Percentiles rank a stretch among this genome's conserved stretches.
Evolutionary conservation across 1,284 basidiomycete species (phyloP).

Genomic region (Phenoliferia sp.): DNA sequence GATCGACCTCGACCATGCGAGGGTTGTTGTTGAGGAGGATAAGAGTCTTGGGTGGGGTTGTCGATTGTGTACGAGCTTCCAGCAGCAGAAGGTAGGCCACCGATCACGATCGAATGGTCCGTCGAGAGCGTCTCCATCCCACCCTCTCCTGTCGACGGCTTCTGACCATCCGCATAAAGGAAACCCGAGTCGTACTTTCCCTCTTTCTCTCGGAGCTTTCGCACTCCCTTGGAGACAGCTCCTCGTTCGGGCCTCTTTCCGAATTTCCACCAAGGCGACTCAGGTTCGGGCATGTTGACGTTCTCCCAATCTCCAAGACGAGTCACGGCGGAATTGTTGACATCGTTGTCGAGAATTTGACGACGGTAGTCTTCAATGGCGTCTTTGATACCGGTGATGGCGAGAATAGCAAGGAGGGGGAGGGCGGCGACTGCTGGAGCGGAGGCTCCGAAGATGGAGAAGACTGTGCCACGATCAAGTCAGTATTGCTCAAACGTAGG

Average conservation of each 20-base stretch:
- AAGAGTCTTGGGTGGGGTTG: conserved; percentile 21
- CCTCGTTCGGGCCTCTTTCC: conserved; percentile 9
- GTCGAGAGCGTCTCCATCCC: conserved; percentile 3
- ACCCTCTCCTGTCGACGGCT: conserved; percentile 14
- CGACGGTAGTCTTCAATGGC: conserved; percentile 90
- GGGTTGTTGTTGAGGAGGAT: neutral
- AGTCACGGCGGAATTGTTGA: conserved; percentile 83
- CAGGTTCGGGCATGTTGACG: conserved; percentile 69
- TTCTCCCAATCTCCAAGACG: conserved; percentile 84
- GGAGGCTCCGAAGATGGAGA: conserved; percentile 84
- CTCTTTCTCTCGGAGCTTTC: conserved; percentile 77
- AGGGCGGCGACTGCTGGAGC: conserved; percentile 77
- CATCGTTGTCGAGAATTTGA: conserved; percentile 77
- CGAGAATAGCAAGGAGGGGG: conserved; percentile 80
- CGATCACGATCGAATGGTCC: neutral
- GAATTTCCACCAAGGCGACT: conserved; percentile 32
- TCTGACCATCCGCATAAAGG: conserved; percentile 22
- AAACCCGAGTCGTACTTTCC: conserved; percentile 53
- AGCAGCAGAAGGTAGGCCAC: neutral
- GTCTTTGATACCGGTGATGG: conserved; percentile 89
- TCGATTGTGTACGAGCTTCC: conserved; percentile 33
- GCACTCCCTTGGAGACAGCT: conserved; percentile 62
- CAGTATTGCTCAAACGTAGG: neutral
- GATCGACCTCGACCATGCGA: conserved; percentile 15
- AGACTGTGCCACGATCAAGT: conserved; percentile 51